Evolutionary conservation across 441 rosid species (phyloP).

Genomic region (Syzygium malaccense): DNA sequence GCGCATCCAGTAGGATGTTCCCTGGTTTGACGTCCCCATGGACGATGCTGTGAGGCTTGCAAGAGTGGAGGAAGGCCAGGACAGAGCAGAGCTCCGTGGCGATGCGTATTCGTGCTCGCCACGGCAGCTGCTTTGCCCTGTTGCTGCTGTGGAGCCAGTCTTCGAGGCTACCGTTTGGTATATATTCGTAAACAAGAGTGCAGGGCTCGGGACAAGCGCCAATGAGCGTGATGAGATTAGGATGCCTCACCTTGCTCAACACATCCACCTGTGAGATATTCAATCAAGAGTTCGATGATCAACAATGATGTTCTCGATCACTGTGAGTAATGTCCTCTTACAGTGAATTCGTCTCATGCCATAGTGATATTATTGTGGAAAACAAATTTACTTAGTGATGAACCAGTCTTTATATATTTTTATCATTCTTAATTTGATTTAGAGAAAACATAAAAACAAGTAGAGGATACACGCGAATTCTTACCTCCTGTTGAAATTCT

Average conservation of each 20-base stretch:
- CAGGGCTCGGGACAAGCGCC: conserved; percentile 94
- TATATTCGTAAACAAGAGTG: conserved; percentile 84
- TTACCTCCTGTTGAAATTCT: conserved; percentile 88
- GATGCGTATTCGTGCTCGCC: conserved; percentile 70
- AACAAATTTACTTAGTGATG: not conserved
- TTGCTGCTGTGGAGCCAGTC: conserved; percentile 68
- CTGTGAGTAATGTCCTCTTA: not conserved
- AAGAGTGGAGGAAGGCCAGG: conserved; percentile 80
- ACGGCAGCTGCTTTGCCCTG: conserved; percentile 70
- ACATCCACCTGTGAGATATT: conserved; percentile 52
- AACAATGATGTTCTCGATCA: not conserved
- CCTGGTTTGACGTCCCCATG: conserved; percentile 89
- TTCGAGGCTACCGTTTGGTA: conserved; percentile 87
- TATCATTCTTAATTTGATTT: not conserved
- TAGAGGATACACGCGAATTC: not conserved
- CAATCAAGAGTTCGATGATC: not conserved
- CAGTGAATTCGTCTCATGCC: not conserved
- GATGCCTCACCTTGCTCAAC: conserved; percentile 85
- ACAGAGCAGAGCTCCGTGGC: conserved; percentile 79
- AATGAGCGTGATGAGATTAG: conserved; percentile 72
- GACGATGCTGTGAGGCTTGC: conserved; percentile 60
- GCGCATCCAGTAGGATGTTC: conserved; percentile 75
- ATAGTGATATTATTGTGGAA: not conserved
- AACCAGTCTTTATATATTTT: not conserved
- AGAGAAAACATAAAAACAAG: not conserved